phyloP scores from a whole-genome alignment of 495 filamentous ascomycete genomes.

The Filosporella fistucella region DNA sequence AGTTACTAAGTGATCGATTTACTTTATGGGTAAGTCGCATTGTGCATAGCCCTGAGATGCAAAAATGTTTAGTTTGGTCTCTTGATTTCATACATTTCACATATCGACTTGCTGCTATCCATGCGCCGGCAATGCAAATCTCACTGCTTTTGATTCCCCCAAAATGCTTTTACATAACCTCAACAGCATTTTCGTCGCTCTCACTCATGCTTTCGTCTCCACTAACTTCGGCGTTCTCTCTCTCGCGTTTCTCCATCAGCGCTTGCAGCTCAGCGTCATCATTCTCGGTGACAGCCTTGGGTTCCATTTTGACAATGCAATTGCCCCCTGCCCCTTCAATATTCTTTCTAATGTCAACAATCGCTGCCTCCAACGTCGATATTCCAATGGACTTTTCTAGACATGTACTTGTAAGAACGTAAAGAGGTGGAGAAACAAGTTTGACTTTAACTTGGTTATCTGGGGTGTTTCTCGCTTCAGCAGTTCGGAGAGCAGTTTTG shows the following conservation, averaged over 20 bases:
- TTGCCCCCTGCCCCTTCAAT: constrained; percentile 72
- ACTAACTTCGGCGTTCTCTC: constrained; percentile 94
- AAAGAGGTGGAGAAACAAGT: constrained; percentile 90
- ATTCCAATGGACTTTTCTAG: constrained; percentile 89
- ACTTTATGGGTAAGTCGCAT: too few relatives aligned
- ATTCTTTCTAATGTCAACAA: constrained; percentile 71
- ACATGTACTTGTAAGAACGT: constrained; percentile 89
- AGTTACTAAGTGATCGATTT: too few relatives aligned
- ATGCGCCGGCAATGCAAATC: constrained; percentile 26
- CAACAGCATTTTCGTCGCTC: constrained; percentile 67
- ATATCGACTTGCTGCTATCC: too few relatives aligned
- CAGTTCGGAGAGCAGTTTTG: constrained; percentile 80
- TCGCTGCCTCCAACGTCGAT: constrained; percentile 76
- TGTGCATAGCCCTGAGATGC: too few relatives aligned
- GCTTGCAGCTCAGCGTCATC: constrained; percentile 96
- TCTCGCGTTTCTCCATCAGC: constrained; percentile 97
- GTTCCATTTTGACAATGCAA: constrained; percentile 91
- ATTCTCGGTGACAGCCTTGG: constrained; percentile 97
- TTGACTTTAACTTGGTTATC: constrained; percentile 96
- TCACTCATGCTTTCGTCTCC: constrained; percentile 93
- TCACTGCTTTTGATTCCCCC: constrained; percentile 19
- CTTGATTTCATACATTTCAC: too few relatives aligned
- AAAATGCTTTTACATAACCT: constrained; percentile 21
- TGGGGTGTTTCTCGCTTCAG: constrained; percentile 81
- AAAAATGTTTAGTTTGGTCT: too few relatives aligned